These are phyloP conservation scores for Drechslerella coelobrocha DNA, from an alignment of 2,329 filamentous ascomycete genomes.

Conservation along the genomic window DNA sequence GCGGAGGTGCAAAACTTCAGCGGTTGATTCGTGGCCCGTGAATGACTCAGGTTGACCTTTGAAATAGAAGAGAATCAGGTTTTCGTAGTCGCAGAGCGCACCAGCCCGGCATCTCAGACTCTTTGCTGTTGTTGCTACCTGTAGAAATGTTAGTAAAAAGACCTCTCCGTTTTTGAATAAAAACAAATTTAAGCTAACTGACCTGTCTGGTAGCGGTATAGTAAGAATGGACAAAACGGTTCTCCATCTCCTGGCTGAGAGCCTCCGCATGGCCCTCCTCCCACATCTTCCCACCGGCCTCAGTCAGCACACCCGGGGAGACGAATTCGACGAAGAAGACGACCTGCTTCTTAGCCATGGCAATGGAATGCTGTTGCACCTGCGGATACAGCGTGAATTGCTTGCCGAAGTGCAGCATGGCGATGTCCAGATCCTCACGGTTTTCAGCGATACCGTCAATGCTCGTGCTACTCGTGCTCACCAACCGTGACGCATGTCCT, in stretches of 20 bases:
- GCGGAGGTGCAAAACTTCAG: constrained; percentile 45
- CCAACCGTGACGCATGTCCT: constrained; percentile 39
- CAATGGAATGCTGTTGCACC: constrained; percentile 25
- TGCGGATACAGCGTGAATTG: constrained; percentile 46
- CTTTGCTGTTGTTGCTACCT: constrained; percentile 47
- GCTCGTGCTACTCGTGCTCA: constrained; percentile 27
- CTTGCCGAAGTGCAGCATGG: constrained; percentile 49
- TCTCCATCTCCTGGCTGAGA: constrained; percentile 30
- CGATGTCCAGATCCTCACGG: constrained; percentile 44
- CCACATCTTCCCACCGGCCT: constrained; percentile 40
- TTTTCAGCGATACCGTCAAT: constrained; percentile 49
- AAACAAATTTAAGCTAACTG: constrained; percentile 12
- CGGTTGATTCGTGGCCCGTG: constrained; percentile 45
- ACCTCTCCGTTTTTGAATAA: constrained; percentile 13
- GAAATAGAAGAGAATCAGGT: constrained; percentile 50
- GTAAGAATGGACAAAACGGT: constrained; percentile 32
- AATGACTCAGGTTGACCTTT: constrained; percentile 46
- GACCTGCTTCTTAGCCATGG: constrained; percentile 34
- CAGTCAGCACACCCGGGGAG: constrained; percentile 46
- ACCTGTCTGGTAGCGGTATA: constrained; percentile 49
- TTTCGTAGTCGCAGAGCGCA: constrained; percentile 50
- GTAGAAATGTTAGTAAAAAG: constrained; percentile 24
- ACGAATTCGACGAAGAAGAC: constrained; percentile 50
- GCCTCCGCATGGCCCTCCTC: constrained; percentile 42
- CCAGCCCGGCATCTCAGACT: constrained; percentile 42